phyloP scores from a whole-genome alignment of 108 stramenopile genomes.

The Skeletonema grethae region DNA sequence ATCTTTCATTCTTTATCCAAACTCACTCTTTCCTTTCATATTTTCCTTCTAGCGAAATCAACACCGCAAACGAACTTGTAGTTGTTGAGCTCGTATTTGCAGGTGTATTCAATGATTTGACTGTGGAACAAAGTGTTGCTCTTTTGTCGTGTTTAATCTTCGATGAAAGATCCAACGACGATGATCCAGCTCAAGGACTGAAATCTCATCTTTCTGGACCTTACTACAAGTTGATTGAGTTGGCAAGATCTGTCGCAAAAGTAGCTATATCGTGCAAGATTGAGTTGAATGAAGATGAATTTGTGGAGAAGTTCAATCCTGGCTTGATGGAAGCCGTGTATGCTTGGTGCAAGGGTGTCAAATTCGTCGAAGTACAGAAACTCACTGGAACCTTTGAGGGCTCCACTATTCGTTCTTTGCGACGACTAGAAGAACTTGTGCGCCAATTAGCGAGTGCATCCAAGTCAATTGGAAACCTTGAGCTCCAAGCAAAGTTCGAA shows the following conservation, averaged over 20 bases:
- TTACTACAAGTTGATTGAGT: slow-evolving; percentile 79
- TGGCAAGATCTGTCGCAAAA: slow-evolving; percentile 87
- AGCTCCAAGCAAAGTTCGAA: slow-evolving; percentile 93
- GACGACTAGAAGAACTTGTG: slow-evolving; percentile 97
- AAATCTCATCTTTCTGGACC: slow-evolving; percentile 76
- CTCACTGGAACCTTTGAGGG: slow-evolving; percentile 97
- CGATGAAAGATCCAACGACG: slow-evolving; percentile 80
- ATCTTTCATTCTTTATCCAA: background rate
- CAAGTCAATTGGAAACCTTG: slow-evolving; percentile 93
- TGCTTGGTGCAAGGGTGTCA: slow-evolving; percentile 96
- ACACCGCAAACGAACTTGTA: slow-evolving; percentile 96
- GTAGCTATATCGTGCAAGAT: slow-evolving; percentile 88
- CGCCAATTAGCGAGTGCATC: slow-evolving; percentile 94
- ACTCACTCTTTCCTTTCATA: background rate
- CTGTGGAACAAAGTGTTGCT: slow-evolving; percentile 91
- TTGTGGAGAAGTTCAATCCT: slow-evolving; percentile 89
- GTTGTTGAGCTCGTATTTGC: slow-evolving; percentile 96
- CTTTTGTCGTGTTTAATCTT: slow-evolving; percentile 92
- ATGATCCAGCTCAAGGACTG: slow-evolving; percentile 74
- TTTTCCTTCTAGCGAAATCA: slow-evolving; percentile 70
- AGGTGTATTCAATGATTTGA: slow-evolving; percentile 95
- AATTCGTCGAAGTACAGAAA: slow-evolving; percentile 96
- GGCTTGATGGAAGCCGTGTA: slow-evolving; percentile 97
- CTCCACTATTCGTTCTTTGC: slow-evolving; percentile 93
- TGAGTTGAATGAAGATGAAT: slow-evolving; percentile 89